A percentile compares a stretch with the other conserved stretches of the same genome.
phyloP scores from a whole-genome alignment of 75 land plant genomes.

The Cupressus sempervirens region DNA sequence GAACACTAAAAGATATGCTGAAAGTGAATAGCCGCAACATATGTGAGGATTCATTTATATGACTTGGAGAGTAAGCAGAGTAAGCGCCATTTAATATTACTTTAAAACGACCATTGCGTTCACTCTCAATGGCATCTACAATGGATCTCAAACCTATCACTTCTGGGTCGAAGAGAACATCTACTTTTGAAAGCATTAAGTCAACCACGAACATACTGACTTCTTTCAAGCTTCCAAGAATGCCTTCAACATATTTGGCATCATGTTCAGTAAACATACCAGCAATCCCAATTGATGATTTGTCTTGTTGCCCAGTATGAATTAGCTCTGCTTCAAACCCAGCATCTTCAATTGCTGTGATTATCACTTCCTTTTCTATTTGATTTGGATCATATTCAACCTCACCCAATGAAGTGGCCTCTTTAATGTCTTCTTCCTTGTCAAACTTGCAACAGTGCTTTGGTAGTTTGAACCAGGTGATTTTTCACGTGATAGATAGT shows the following conservation, averaged over 20 bases:
- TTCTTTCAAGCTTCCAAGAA: conserved; percentile 55
- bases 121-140: conserved; percentile 64
- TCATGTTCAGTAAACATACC: conserved; percentile 59
- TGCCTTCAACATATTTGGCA: conserved; percentile 42
- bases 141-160: conserved; percentile 61
- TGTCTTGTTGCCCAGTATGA: conserved; percentile 74
- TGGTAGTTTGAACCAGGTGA: conserved; percentile 10
- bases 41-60: conserved; percentile 53
- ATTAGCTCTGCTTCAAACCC: conserved; percentile 87
- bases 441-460: neutral
- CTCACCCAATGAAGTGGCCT: conserved; percentile 82
- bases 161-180: conserved; percentile 81
- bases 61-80: conserved; percentile 43
- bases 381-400: conserved; percentile 75
- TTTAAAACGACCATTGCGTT: conserved; percentile 52
- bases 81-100: conserved; percentile 52
- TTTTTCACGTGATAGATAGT: no score
- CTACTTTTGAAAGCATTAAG: conserved; percentile 31
- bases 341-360: conserved; percentile 89
- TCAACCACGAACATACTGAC: conserved; percentile 55
- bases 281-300: conserved; percentile 38
- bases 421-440: no score
- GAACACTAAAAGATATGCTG: conserved; percentile 82
- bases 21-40: conserved; percentile 68
- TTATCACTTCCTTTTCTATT: conserved; percentile 64